phyloP scores from a whole-genome alignment of 768 basidiomycete species.

The Russula brevipes region DNA sequence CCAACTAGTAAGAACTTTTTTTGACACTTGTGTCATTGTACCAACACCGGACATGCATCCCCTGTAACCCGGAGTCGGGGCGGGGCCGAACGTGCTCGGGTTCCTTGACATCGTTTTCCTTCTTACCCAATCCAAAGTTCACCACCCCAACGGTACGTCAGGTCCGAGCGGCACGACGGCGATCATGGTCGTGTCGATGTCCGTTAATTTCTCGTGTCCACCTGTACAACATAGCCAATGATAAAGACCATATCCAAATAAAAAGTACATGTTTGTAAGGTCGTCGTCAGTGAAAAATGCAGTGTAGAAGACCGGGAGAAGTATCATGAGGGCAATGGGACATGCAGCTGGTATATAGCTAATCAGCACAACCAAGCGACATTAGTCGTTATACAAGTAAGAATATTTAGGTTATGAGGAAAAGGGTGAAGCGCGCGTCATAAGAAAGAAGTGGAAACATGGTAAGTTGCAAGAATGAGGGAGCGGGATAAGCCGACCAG shows the following conservation, averaged over 20 bases:
- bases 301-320: not conserved
- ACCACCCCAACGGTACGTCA: not conserved
- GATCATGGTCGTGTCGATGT: not conserved
- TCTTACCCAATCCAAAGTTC: not conserved
- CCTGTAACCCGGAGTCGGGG: not conserved
- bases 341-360: constrained; percentile 6
- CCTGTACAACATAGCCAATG: not conserved
- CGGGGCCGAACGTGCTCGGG: not conserved
- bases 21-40: not conserved
- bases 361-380: not conserved
- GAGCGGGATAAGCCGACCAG: not conserved
- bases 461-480: not conserved
- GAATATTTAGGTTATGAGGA: not conserved
- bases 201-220: constrained; percentile 3
- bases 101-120: not conserved
- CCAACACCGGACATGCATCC: not conserved
- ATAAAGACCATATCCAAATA: constrained; percentile 10
- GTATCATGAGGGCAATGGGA: not conserved
- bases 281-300: not conserved
- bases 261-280: constrained; percentile 3
- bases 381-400: not conserved
- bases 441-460: not conserved
- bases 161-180: not conserved
- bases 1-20: not conserved
- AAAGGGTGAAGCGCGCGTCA: not conserved